Evolutionary conservation across 345 rosid species (phyloP), one percentile per base, ranked within the genome.

Genomic region (Chamaenerion angustifolium): DNA sequence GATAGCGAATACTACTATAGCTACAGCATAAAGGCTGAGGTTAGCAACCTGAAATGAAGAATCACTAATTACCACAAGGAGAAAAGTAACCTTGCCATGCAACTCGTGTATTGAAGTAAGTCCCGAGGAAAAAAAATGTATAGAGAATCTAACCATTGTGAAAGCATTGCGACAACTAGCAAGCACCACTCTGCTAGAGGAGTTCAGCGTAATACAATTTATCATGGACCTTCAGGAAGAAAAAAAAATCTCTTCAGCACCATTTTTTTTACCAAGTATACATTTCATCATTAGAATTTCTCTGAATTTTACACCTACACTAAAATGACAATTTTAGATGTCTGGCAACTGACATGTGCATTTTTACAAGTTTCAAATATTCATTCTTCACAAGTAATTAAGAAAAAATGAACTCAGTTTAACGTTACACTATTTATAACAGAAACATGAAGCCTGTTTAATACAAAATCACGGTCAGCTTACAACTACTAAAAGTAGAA

Each of bases 81-180:
- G 43, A 58, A 56, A 16, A 43, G 54, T 27, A 42, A 37, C 11
- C 40, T 10, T 14, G 43, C 56, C 48, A 46, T 31, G 31, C 14
- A 41, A 58, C 49, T 58, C 35, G 52, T 12, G 41, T 12, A 40
- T 1, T 59, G 49, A 58, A 45, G 54, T 23, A 55, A 4, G 19
- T 11, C 45, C 59, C 17, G 12, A 61, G n/a, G n/a, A n/a, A n/a
- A n/a, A 65, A 43, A 42, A 48, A 54, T 49, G 18, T 41, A 27
- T 46, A 46, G 56, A 64, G 55, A 58, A 60, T 55, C 54, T 64
- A 4, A 90, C 98, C 98, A 90, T 86, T 25, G 92, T 80, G 73
- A 90, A 90, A 17, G 98, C 98, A 71, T 90, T 90, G 13, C 94
- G 86, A 50, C 94, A 90, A 75, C 98, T 86, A 16, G 94, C 70